Evolutionary conservation across 2,329 filamentous ascomycete species (phyloP).

Genomic region (Colletotrichum sp.): DNA sequence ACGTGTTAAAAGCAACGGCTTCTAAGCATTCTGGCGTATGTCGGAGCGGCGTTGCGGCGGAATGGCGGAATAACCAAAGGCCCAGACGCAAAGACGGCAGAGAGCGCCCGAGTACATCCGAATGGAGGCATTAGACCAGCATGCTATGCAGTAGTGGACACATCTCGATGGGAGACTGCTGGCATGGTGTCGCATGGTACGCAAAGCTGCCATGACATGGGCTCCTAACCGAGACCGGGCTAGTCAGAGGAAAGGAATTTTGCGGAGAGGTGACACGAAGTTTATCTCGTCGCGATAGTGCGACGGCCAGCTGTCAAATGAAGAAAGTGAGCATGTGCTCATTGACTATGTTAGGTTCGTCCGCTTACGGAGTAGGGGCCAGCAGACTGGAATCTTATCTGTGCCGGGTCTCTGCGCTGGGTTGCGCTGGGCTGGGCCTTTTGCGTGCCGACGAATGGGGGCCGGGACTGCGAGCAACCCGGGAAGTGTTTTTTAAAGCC

Average conservation of each 20-base stretch:
- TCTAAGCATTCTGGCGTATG: background rate
- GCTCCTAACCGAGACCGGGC: background rate
- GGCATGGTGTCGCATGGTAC: background rate
- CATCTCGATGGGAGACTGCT: background rate
- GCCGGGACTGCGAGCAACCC: background rate
- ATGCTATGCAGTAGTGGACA: background rate
- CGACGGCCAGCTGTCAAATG: constrained; percentile 6
- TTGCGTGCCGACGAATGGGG: background rate
- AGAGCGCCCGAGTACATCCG: background rate
- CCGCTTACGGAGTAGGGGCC: constrained; percentile 9
- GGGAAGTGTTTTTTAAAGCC: background rate
- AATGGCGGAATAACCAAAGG: background rate
- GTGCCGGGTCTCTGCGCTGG: background rate
- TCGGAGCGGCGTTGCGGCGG: background rate
- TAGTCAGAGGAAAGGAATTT: background rate
- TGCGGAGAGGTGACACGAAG: background rate
- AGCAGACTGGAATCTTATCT: background rate
- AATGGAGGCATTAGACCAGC: background rate
- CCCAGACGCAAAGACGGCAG: background rate
- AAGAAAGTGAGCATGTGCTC: constrained; percentile 16
- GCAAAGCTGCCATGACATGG: background rate
- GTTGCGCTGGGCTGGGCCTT: background rate
- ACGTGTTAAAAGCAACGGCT: background rate
- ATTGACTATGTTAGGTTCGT: constrained; percentile 4
- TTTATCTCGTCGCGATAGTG: constrained; percentile 2